Evolutionary conservation across 2,329 filamentous ascomycete species (phyloP), one percentile per base, ranked within the genome.

Genomic region (Sordariomycetes sp.): DNA sequence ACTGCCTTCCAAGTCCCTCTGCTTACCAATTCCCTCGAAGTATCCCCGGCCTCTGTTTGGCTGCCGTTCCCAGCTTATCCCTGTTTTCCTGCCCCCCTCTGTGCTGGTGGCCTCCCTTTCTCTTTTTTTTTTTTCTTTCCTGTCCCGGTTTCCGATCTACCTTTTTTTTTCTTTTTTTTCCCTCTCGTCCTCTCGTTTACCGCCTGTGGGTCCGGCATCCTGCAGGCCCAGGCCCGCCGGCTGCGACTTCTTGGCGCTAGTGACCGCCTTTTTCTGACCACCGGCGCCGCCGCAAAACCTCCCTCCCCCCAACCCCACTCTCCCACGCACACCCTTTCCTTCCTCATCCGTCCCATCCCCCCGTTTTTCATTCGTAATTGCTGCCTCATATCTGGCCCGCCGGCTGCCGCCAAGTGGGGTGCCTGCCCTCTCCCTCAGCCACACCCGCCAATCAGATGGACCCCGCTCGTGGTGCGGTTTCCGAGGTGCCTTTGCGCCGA

Each of bases 311-410:
- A 5, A 12, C 15, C 13, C 12, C 3, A 39, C 15, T 10, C 12
- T 7, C 39, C 15, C 32, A 22, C 22, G 12, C 24, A 45, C 53
- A 15, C 53, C 24, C 15, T 32, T 45, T 39, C 39, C 20, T 55
- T 39, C 34, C 28, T 32, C 28, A 32, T 32, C 22, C 48, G 10
- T 28, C 1, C 48, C 22, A 51, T 17, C 48, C 24, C 20, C 24
- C n/a, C 22, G 25, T 32, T 55, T 54, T 28, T 52, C 34, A 55
- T 56, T 56, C 55, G 48, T 56, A 56, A 56, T 56, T 25, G n/a
- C 25, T 52, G 48, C 55, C 55, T 56, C 55, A 56, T 52, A 25
- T 17, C 32, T 56, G 32, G 55, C 25, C 42, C 32, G 34, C 48
- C 22, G 24, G 24, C 20, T 52, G 45, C 13, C 48, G 22, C 32